These are phyloP conservation scores for Boletus pseudo-olivaceus DNA, from an alignment of 768 basidiomycete species.

Conservation along the genomic window DNA sequence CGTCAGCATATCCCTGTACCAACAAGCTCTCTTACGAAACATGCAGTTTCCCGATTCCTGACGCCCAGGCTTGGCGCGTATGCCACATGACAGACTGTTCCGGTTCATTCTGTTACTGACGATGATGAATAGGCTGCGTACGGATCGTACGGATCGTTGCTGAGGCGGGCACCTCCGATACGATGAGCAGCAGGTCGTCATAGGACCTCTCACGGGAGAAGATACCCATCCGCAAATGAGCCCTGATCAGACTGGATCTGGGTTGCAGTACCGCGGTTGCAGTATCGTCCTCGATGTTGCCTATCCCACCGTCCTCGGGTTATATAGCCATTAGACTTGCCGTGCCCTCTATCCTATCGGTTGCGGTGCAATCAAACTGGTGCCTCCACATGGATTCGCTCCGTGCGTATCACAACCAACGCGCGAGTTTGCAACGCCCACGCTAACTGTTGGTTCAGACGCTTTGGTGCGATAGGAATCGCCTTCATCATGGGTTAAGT, in stretches of 20 bases:
- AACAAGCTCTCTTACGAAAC: background rate
- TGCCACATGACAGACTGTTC: background rate
- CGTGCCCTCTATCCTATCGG: background rate
- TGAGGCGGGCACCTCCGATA: constrained; percentile 19
- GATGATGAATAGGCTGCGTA: too few species aligned
- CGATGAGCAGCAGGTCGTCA: constrained; percentile 13
- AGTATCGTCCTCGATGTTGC: background rate
- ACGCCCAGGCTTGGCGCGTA: constrained; percentile 1
- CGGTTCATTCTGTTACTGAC: background rate
- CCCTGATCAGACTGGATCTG: background rate
- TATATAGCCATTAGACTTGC: background rate
- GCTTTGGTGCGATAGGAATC: background rate
- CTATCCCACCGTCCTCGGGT: background rate
- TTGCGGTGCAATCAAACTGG: constrained; percentile 1
- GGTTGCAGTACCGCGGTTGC: background rate
- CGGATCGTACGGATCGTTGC: constrained; percentile 6
- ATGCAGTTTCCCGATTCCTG: constrained; percentile 5
- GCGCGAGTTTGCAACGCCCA: background rate
- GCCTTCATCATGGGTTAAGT: background rate
- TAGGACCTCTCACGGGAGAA: constrained; percentile 20
- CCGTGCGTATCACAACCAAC: background rate
- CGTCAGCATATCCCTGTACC: constrained; percentile 1
- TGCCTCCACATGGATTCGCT: background rate
- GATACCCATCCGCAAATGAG: background rate
- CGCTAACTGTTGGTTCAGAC: background rate